Conservation (phyloP, 2,329 filamentous ascomycete species). For the Neoascochyta sp. region DNA sequence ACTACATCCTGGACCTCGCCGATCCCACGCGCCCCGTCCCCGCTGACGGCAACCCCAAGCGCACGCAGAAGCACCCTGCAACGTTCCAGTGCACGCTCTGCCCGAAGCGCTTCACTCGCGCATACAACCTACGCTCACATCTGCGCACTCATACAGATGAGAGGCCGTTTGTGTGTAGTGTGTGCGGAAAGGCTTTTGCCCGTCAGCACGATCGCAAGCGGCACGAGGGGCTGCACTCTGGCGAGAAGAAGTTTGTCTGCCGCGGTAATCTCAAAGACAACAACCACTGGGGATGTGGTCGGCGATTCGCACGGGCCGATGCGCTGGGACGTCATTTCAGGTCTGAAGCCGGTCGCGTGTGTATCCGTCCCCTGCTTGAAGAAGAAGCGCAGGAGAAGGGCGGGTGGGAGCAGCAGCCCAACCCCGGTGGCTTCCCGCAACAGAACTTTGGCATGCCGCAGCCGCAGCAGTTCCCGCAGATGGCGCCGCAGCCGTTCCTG, state of each 20-base stretch:
- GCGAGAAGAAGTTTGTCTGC: conserved; percentile 98
- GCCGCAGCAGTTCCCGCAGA: conserved; percentile 28
- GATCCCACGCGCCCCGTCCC: conserved; percentile 75
- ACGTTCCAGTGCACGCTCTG: conserved; percentile 94
- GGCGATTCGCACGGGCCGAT: conserved; percentile 91
- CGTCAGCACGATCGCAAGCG: conserved; percentile 96
- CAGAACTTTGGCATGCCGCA: conserved; percentile 33
- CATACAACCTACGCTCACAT: conserved; percentile 94
- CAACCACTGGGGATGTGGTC: conserved; percentile 86
- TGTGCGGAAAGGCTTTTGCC: conserved; percentile 95
- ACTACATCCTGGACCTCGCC: conserved; percentile 85
- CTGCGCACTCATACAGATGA: conserved; percentile 95
- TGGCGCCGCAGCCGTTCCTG: conserved; percentile 48
- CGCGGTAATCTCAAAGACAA: conserved; percentile 82
- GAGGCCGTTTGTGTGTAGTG: conserved; percentile 92
- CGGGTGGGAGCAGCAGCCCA: conserved; percentile 63
- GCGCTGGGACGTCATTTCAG: conserved; percentile 92
- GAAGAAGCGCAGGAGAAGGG: conserved; percentile 82
- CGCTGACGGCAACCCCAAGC: conserved; percentile 55
- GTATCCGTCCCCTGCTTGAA: conserved; percentile 94
- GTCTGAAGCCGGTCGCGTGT: conserved; percentile 90
- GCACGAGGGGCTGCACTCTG: conserved; percentile 91
- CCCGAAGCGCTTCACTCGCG: conserved; percentile 91
- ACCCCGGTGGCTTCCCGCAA: conserved; percentile 45
- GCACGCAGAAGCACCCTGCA: conserved; percentile 95